Evolutionary conservation across 305 asterid species (phyloP).

Genomic region (Fraxinus albicans): DNA sequence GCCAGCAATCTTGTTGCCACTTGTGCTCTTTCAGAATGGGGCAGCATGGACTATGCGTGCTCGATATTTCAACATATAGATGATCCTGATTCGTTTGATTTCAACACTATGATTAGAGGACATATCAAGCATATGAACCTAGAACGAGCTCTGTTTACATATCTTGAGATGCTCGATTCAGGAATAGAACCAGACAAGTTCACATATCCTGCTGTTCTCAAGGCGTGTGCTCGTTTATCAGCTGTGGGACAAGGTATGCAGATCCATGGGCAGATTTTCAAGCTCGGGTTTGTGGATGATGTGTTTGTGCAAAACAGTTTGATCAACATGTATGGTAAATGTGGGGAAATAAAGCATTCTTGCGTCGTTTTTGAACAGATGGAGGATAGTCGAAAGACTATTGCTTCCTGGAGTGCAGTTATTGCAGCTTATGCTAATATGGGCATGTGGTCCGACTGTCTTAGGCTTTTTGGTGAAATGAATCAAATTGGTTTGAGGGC

Average conservation of each 20-base stretch:
- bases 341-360: conserved; percentile 40
- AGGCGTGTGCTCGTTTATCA: conserved; percentile 48
- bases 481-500: conserved; percentile 47
- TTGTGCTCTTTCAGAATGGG: conserved; percentile 79
- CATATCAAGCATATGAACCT: conserved; percentile 44
- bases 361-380: conserved; percentile 49
- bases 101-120: conserved; percentile 69
- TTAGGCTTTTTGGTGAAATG: conserved; percentile 49
- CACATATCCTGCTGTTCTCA: conserved; percentile 66
- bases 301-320: conserved; percentile 66
- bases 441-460: conserved; percentile 67
- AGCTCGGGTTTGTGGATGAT: conserved; percentile 58
- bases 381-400: conserved; percentile 41
- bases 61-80: conserved; percentile 52
- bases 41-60: conserved; percentile 84
- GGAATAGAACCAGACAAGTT: conserved; percentile 58
- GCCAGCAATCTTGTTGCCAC: conserved; percentile 67
- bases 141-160: conserved; percentile 43
- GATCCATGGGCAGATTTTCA: conserved; percentile 67
- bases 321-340: conserved; percentile 79
- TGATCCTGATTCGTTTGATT: conserved; percentile 65
- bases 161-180: conserved; percentile 56
- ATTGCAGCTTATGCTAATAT: conserved; percentile 57
- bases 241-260: conserved; percentile 48
- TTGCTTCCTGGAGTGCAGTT: conserved; percentile 87